These are phyloP conservation scores for Hippophae rhamnoides DNA, from an alignment of 306 rosid species.

Conservation along the genomic window DNA sequence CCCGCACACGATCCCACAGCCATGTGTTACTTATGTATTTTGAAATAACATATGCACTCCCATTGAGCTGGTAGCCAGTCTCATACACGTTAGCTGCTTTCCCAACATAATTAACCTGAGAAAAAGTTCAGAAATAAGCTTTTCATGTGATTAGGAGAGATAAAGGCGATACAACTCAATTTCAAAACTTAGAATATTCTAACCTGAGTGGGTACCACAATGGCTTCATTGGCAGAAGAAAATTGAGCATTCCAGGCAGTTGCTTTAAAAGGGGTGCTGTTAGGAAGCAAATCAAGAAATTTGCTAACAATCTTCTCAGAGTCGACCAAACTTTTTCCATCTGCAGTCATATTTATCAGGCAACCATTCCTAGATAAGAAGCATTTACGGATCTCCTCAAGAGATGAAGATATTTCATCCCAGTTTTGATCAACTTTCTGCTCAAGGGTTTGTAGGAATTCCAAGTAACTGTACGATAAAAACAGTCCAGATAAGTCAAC, in stretches of 20 bases:
- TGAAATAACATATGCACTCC: conserved; percentile 90
- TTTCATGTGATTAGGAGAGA: conserved; percentile 11
- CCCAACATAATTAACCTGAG: conserved; percentile 92
- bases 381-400: conserved; percentile 82
- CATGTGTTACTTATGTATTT: conserved; percentile 84
- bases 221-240: conserved; percentile 68
- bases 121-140: conserved; percentile 26
- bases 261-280: conserved; percentile 37
- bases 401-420: conserved; percentile 72
- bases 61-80: conserved; percentile 68
- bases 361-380: conserved; percentile 66
- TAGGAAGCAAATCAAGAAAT: conserved; percentile 73
- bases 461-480: conserved; percentile 59
- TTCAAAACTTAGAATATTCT: conserved; percentile 11
- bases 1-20: conserved; percentile 98
- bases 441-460: conserved; percentile 72
- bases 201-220: conserved; percentile 91
- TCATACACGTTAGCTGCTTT: conserved; percentile 82
- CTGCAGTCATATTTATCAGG: conserved; percentile 74
- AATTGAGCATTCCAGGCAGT: conserved; percentile 52
- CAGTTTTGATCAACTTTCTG: conserved; percentile 82
- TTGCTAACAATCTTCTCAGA: conserved; percentile 49
- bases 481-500: conserved; percentile 7
- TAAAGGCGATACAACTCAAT: conserved; percentile 1
- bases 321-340: conserved; percentile 48